Conservation (phyloP, 2,329 filamentous ascomycete genomes). For the Cadophora sp. region DNA sequence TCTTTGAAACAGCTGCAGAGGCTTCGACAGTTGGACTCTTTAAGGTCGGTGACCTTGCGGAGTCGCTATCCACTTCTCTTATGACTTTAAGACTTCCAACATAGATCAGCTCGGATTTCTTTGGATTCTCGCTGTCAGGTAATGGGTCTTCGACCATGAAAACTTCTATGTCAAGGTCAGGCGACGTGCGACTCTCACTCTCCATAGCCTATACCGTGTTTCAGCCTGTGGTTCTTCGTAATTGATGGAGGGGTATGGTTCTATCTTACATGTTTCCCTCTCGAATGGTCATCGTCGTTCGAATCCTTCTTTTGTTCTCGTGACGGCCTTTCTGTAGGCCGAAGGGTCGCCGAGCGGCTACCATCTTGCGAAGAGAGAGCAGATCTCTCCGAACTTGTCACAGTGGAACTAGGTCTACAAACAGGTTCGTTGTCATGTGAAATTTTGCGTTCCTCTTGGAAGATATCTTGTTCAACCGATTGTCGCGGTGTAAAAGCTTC, state of each 20-base stretch:
- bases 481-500: not conserved
- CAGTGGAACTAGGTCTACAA: not conserved
- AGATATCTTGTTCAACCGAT: not conserved
- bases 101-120: not conserved
- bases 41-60: not conserved
- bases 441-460: not conserved
- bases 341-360: not conserved
- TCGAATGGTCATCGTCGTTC: not conserved
- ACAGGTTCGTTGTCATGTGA: too few species aligned
- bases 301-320: not conserved
- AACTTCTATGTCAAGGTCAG: too few species aligned
- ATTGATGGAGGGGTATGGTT: not conserved
- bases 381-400: not conserved
- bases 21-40: not conserved
- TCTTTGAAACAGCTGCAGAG: not conserved
- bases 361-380: not conserved
- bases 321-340: not conserved
- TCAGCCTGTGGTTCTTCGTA: not conserved
- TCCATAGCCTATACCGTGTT: not conserved
- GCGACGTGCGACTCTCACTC: not conserved
- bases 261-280: not conserved
- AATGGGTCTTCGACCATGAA: not conserved
- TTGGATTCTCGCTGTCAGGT: not conserved
- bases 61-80: conserved; percentile 2
- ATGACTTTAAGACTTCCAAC: not conserved